phyloP scores from a whole-genome alignment of 148 eudicot species.

The Talinum fruticosum region DNA sequence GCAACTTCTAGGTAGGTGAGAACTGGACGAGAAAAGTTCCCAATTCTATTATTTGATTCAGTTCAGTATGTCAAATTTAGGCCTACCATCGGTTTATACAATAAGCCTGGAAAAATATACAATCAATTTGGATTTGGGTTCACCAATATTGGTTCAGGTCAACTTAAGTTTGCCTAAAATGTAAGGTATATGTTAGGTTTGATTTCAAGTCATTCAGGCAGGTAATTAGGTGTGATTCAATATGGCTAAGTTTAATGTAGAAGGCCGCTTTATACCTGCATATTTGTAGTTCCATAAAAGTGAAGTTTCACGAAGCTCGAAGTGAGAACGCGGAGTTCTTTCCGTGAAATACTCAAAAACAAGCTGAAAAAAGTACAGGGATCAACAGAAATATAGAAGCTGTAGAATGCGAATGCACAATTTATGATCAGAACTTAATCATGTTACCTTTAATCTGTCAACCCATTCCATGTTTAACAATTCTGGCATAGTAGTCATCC shows the following conservation, averaged over 20 bases:
- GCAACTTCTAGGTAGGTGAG: too few species aligned
- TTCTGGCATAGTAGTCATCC: conserved; percentile 87
- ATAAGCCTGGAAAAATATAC: neutral
- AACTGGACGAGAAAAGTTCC: too few species aligned
- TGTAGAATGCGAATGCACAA: neutral
- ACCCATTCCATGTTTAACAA: conserved; percentile 74
- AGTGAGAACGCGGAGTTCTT: conserved; percentile 72
- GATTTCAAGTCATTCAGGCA: neutral
- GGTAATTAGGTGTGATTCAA: neutral
- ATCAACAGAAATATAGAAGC: neutral
- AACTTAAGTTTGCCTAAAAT: neutral
- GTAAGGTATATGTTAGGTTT: neutral
- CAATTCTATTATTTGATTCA: too few species aligned
- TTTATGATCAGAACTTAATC: neutral
- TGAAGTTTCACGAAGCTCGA: conserved; percentile 78
- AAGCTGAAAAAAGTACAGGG: conserved; percentile 45
- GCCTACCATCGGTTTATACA: neutral
- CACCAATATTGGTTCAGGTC: neutral
- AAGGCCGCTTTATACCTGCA: conserved; percentile 41
- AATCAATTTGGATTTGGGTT: neutral
- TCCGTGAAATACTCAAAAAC: conserved; percentile 86
- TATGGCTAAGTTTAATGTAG: neutral
- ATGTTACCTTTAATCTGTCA: conserved; percentile 63
- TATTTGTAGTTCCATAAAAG: conserved; percentile 76
- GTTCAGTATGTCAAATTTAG: neutral